Base-by-base conservation (phyloP, 2,329 filamentous ascomycete genomes). In the Diaporthe ampelina region DNA sequence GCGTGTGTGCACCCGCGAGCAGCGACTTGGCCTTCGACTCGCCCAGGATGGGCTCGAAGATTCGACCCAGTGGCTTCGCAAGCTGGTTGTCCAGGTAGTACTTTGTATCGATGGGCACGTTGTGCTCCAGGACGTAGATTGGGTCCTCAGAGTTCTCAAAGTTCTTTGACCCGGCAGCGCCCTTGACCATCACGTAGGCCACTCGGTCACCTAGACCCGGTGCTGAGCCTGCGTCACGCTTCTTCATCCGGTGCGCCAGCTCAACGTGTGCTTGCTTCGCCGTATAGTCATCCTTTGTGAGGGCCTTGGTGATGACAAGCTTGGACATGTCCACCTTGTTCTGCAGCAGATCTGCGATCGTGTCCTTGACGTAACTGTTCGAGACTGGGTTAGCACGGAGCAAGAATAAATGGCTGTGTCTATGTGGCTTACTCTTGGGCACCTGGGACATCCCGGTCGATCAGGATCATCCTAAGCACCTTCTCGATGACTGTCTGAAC, bases 311-410 rank as follows among this genome's bases (percentile, higher is more conserved):
- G 81, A 99, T 99, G 82, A 99, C 97, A 24, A 99, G 92, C 83
- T 99, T 98, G 50, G 96, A 98, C 94, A 99, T 97, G 85, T 99
- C 97, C 79, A 99, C 89, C 83, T 97, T 98, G 87, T 99, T 99
- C 81, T 98, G 97, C 52, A 99, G 87, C 24, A 99, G 89, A 81
- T 98, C 95, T 11, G 97, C 94, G 81, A 99, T 99, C 58, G 94
- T 98, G 76, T 97, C 91, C 84, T 98, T 98, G 84, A 99, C 97
- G 80, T 98, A 98, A 77, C 95, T 97, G 79, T 21, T 45, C 69
- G 63, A 48, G 10, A 77, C 72, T 68, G 68, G 67, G 81, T 88
- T 24, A 72, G 35, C 15, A 21, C 11, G 24, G 5, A 15, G n/a
- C 3, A 50, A 24, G 3, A 9, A 43, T 19, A 43, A 7, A 35